Base-by-base conservation (phyloP, 1,139 yeast species). In the Nakaseomyces kungkrabaensis region DNA sequence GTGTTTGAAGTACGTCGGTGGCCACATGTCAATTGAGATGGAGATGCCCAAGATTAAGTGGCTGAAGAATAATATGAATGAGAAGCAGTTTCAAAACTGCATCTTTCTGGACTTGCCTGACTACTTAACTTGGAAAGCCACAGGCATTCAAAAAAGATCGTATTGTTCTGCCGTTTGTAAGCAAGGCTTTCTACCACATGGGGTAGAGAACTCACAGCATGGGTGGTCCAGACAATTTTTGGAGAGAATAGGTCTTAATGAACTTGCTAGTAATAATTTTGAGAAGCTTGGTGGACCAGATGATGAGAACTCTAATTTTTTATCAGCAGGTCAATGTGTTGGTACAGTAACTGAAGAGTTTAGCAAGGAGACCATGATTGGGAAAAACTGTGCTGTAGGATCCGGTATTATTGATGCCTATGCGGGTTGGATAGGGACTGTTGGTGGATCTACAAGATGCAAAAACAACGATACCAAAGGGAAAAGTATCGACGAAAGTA, bases 401-500 rank as follows among this genome's bases (percentile, higher is more conserved):
- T 82, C 95, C 1, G 97, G 96, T 59, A 96, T 92, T 37, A 92
- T 92, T 62, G 98, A 92, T 67, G 97, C 97, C 10, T 92, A 92
- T 63, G 95, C 97, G 8, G 98, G 98, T 48, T 92, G 97, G 97
- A 80, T 92, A 52, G 98, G 98, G 51, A 92, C 98, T 0, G 96
- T 90, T 51, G 98, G 97, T 32, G 96, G 95, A 1, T 81, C 79
- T 46, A 70, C 77, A 48, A 78, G 79, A 3, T 69, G 70, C 26
- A 58, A 70, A 46, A 67, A 73, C 44, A 72, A 72, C 45, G 73
- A 76, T 50, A 65, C 67, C 37, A 71, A 69, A 31, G 66, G 65
- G 49, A 61, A 65, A 11, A 77, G 75, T 10, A 75, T 82, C 56
- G 77, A 75, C 37, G 74, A 77, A 45, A 80, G 92, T 8, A 76